phyloP scores from a whole-genome alignment of 1,284 basidiomycete genomes.

The Leccinum fallax region DNA sequence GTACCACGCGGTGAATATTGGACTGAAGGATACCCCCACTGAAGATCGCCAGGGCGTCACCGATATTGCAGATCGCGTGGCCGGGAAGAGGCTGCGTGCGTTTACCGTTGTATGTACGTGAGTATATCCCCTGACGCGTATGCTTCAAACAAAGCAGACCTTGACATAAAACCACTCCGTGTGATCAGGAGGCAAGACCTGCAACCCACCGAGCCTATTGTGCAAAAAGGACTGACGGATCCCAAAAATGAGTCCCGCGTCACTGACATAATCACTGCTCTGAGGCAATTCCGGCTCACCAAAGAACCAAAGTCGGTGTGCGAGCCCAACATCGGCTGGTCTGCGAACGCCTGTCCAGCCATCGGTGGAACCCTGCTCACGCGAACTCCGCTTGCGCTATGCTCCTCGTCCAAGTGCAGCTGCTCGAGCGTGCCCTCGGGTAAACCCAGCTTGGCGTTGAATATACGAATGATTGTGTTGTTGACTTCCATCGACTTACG shows the following conservation, averaged over 20 bases:
- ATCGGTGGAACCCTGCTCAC: not conserved
- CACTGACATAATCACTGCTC: not conserved
- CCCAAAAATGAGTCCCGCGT: not conserved
- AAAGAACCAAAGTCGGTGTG: not conserved
- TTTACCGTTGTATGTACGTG: not conserved
- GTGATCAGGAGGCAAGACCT: not conserved
- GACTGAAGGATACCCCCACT: not conserved
- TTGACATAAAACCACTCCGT: not conserved
- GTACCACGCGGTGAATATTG: not conserved
- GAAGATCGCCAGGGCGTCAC: not conserved
- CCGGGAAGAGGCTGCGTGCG: not conserved
- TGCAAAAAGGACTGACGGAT: not conserved
- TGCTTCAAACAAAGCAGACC: not conserved
- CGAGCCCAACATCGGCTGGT: not conserved
- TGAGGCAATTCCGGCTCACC: not conserved
- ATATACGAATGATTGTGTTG: not conserved
- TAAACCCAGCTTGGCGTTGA: not conserved
- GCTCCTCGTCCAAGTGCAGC: not conserved
- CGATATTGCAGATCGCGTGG: not conserved
- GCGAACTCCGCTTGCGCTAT: not conserved
- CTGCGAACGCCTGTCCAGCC: not conserved
- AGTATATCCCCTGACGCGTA: not conserved
- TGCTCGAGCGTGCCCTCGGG: not conserved
- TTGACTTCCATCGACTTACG: not conserved
- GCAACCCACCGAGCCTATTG: not conserved